Conservation (phyloP, 768 basidiomycete genomes). For the Leucocoprinus birnbaumii region DNA sequence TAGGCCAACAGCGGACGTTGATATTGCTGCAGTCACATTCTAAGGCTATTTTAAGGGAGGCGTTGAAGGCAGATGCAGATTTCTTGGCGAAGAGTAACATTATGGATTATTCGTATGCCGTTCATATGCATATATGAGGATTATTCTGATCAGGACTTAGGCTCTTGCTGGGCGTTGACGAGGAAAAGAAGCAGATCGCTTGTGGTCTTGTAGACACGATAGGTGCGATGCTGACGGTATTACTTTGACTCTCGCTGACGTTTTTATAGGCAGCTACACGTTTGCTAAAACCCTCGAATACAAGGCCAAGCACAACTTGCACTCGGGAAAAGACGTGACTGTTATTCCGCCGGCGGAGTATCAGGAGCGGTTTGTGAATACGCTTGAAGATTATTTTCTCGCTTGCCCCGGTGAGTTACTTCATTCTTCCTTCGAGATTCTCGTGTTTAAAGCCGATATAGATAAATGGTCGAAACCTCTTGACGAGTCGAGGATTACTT, state of each 20-base stretch:
- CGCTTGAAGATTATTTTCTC: slow-evolving; percentile 73
- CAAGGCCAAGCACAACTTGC: slow-evolving; percentile 77
- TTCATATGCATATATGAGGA: background rate
- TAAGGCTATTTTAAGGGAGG: slow-evolving; percentile 67
- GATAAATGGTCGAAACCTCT: slow-evolving; percentile 50
- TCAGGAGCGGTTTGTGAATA: slow-evolving; percentile 69
- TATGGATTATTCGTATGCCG: slow-evolving; percentile 81
- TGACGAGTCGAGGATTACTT: slow-evolving; percentile 35
- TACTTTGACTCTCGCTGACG: background rate
- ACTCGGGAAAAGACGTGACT: slow-evolving; percentile 68
- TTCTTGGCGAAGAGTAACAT: slow-evolving; percentile 75
- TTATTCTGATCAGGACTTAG: slow-evolving; percentile 26
- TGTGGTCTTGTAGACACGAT: slow-evolving; percentile 87
- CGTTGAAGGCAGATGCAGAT: slow-evolving; percentile 66
- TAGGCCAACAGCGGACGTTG: slow-evolving; percentile 63
- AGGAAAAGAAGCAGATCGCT: slow-evolving; percentile 60
- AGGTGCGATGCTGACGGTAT: slow-evolving; percentile 34
- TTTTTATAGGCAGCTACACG: slow-evolving; percentile 68
- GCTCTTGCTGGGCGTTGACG: slow-evolving; percentile 71
- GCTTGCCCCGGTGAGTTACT: slow-evolving; percentile 62
- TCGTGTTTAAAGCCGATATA: slow-evolving; percentile 13
- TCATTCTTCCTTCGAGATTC: background rate
- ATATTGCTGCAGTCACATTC: slow-evolving; percentile 72
- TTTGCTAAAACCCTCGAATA: slow-evolving; percentile 87
- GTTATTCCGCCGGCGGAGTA: slow-evolving; percentile 81